A percentile compares a stretch with the other conserved stretches of the same genome.
phyloP scores from a whole-genome alignment of 2,329 filamentous ascomycete species.

The Colletotrichum spaethianum region DNA sequence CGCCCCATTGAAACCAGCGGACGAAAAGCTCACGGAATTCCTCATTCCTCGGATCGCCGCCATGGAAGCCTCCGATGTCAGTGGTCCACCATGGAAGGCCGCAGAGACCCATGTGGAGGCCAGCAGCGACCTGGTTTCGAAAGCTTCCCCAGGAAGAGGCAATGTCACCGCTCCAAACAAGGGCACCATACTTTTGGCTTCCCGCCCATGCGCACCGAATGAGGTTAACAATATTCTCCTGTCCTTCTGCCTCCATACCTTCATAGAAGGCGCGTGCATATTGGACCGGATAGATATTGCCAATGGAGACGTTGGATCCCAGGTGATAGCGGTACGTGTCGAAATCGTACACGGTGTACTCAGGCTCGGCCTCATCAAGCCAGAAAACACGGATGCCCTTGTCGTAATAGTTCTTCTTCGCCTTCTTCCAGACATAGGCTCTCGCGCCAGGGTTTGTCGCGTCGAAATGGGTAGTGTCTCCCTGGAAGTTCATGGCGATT shows the following conservation, averaged over 20 bases:
- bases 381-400: conserved; percentile 76
- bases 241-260: conserved; percentile 66
- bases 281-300: conserved; percentile 72
- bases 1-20: conserved; percentile 79
- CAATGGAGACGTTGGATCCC: conserved; percentile 57
- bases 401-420: conserved; percentile 72
- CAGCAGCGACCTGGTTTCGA: conserved; percentile 72
- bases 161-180: conserved; percentile 79
- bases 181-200: conserved; percentile 74
- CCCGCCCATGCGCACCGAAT: conserved; percentile 65
- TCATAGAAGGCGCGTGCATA: conserved; percentile 74
- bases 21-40: conserved; percentile 75
- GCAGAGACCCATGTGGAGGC: conserved; percentile 75
- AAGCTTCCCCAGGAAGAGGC: conserved; percentile 74
- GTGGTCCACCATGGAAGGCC: conserved; percentile 80
- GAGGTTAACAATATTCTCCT: conserved; percentile 70
- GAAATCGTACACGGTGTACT: conserved; percentile 76
- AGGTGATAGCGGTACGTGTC: conserved; percentile 75
- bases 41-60: conserved; percentile 69
- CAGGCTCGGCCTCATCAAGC: conserved; percentile 79
- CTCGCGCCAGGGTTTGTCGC: conserved; percentile 73
- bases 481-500: conserved; percentile 71
- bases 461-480: conserved; percentile 73
- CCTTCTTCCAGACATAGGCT: conserved; percentile 71
- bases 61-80: conserved; percentile 79